A percentile compares a stretch with the other conserved stretches of the same genome.
These are phyloP conservation scores for Tremella mesenterica DNA, from an alignment of 768 basidiomycete genomes.

Conservation along the genomic window DNA sequence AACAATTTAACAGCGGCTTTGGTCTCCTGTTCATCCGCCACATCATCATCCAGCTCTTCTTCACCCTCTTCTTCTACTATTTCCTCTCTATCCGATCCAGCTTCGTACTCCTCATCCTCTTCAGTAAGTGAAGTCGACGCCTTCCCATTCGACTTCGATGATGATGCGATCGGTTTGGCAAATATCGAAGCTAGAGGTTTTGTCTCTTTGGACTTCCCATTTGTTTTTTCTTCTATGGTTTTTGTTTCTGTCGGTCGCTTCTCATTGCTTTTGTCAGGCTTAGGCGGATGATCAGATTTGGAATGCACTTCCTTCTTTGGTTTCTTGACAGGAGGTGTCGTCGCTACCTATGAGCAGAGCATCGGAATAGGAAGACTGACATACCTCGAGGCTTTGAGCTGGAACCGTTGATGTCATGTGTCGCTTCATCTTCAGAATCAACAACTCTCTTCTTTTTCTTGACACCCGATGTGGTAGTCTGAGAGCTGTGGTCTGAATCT, in stretches of 20 bases:
- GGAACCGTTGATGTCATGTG: not conserved
- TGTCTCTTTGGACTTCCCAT: conserved; percentile 9
- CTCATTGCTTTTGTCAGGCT: conserved; percentile 1
- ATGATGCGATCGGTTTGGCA: conserved; percentile 21
- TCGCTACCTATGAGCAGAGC: not conserved
- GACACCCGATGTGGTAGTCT: too few species aligned
- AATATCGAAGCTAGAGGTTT: conserved; percentile 38
- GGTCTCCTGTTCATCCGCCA: conserved; percentile 41
- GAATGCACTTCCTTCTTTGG: conserved; percentile 17
- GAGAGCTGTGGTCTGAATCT: too few species aligned
- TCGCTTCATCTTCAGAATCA: conserved; percentile 28
- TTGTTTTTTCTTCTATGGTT: not conserved
- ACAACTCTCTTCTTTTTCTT: conserved; percentile 34
- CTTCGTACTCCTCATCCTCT: conserved; percentile 8
- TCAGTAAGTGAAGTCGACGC: conserved; percentile 5
- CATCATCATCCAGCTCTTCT: conserved; percentile 43
- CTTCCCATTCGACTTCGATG: conserved; percentile 9
- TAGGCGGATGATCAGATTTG: conserved; percentile 16
- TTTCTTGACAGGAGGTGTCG: conserved; percentile 31
- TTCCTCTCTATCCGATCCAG: not conserved
- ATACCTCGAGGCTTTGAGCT: not conserved
- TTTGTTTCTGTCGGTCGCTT: not conserved
- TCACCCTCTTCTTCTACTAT: conserved; percentile 46
- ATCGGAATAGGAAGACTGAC: not conserved
- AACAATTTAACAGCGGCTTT: conserved; percentile 59